Conservation (phyloP, 176 grass and related monocot species). For the Bromus sterilis region DNA sequence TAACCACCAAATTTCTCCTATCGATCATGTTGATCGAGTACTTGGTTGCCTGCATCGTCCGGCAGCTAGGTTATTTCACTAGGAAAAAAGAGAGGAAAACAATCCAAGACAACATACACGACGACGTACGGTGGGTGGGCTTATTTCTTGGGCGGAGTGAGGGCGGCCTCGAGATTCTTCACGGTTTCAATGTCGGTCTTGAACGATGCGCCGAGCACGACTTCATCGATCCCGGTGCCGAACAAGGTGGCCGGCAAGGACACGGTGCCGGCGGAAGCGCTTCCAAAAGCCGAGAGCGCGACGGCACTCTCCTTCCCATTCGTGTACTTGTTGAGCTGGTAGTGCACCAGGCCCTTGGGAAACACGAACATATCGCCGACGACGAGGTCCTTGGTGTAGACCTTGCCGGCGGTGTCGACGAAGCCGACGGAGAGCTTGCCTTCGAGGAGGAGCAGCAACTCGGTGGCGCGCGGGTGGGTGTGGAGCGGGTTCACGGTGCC, state of each 20-base stretch:
- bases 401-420: not conserved
- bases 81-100: not conserved
- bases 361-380: slow-evolving; percentile 33
- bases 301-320: too few species aligned
- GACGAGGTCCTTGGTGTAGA: not conserved
- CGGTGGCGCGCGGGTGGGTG: slow-evolving; percentile 23
- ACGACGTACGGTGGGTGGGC: too few species aligned
- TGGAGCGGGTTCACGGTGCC: slow-evolving; percentile 25
- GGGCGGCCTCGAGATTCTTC: slow-evolving; percentile 1
- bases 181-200: slow-evolving; percentile 17
- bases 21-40: not conserved
- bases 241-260: slow-evolving; percentile 18
- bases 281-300: slow-evolving; percentile 19
- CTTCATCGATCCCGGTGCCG: slow-evolving; percentile 6
- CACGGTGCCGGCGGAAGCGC: not conserved
- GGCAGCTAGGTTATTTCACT: not conserved
- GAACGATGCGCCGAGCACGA: slow-evolving; percentile 22
- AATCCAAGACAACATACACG: not conserved
- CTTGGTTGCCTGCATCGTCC: not conserved
- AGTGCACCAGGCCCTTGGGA: slow-evolving; percentile 34
- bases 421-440: slow-evolving; percentile 5
- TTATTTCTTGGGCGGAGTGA: not conserved
- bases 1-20: not conserved
- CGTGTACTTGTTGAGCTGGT: slow-evolving; percentile 36
- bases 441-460: slow-evolving; percentile 3